Base-by-base conservation (phyloP, 2,329 filamentous ascomycete genomes). In the Alternaria infectoria region DNA sequence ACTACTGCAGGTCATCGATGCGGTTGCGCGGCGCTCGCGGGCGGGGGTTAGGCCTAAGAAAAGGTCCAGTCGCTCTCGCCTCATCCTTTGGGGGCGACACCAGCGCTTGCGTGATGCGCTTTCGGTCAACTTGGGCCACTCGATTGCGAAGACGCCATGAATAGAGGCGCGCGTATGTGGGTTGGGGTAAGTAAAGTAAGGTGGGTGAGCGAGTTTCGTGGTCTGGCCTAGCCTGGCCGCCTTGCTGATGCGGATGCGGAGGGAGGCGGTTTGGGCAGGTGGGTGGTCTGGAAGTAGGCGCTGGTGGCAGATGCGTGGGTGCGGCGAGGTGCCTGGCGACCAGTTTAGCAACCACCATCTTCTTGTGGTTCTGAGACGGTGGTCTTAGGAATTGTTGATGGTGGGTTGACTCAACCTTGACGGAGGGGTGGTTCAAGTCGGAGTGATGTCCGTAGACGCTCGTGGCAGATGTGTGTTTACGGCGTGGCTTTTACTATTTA, bases 1-100 rank as follows among this genome's bases (percentile, higher is more conserved):
- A 50, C 46, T 26, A 26, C 46, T 64, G 67, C 67, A 66, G 50
- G 67, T 64, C 65, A 64, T 59, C 51, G 40, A 62, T 62, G 64
- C 61, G 56, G 60, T 57, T 57, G 50, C 50, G 61, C 13, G 61
- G 56, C 51, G 47, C 26, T 56, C 32, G 57, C 47, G 54, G 54
- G 57, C 54, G 59, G 36, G 36, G 36, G n/a, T 40, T 36, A 36
- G 61, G 62, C 51, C 62, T 59, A 47, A 67, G 49, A 58, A 60
- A 62, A 59, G 59, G 62, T 61, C 54, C 54, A 17, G 36, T 40
- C 36, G 36, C 36, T 40, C 36, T 40, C 36, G 36, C 36, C 36
- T 44, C 32, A 32, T 58, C 17, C 44, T 47, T 50, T 30, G 30
- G 61, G 55, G 44, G 28, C 36, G 36, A 40, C 36, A 51, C 43